Evolutionary conservation across 2,329 filamentous ascomycete species (phyloP).

Genomic region (Colletotrichum lindemuthianum): DNA sequence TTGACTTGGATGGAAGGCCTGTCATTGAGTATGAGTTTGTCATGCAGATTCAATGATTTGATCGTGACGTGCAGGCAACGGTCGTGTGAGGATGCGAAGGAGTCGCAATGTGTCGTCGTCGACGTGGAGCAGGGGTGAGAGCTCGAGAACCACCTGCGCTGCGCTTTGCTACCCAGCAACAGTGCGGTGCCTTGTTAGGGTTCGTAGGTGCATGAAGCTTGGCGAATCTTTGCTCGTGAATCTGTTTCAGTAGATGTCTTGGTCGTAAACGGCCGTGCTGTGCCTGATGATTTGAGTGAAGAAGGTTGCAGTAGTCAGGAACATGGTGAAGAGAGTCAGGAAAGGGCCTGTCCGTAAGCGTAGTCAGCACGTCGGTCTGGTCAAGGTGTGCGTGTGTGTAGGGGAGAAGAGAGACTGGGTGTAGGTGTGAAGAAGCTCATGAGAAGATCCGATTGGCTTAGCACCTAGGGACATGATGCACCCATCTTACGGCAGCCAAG

Average conservation of each 20-base stretch:
- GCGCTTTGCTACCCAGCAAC: neutral
- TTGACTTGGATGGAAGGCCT: neutral
- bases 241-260: constrained; percentile 33
- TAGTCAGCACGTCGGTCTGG: constrained; percentile 4
- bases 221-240: constrained; percentile 32
- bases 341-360: neutral
- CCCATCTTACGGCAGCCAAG: constrained; percentile 31
- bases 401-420: neutral
- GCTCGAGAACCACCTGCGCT: constrained; percentile 11
- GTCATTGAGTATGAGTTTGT: neutral
- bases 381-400: neutral
- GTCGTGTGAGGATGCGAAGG: constrained; percentile 5
- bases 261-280: constrained; percentile 28
- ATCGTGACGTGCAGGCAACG: constrained; percentile 12
- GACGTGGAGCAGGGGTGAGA: constrained; percentile 10
- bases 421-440: neutral
- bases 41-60: constrained; percentile 14
- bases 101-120: constrained; percentile 2
- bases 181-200: constrained; percentile 10
- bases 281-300: constrained; percentile 23
- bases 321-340: neutral
- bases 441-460: constrained; percentile 29
- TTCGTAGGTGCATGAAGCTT: constrained; percentile 33
- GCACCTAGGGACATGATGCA: constrained; percentile 25
- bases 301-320: constrained; percentile 14